Percentiles rank a stretch among this genome's conserved stretches.
phyloP scores from a whole-genome alignment of 2,329 filamentous ascomycete genomes.

The Allantophomopsis cytisporea region DNA sequence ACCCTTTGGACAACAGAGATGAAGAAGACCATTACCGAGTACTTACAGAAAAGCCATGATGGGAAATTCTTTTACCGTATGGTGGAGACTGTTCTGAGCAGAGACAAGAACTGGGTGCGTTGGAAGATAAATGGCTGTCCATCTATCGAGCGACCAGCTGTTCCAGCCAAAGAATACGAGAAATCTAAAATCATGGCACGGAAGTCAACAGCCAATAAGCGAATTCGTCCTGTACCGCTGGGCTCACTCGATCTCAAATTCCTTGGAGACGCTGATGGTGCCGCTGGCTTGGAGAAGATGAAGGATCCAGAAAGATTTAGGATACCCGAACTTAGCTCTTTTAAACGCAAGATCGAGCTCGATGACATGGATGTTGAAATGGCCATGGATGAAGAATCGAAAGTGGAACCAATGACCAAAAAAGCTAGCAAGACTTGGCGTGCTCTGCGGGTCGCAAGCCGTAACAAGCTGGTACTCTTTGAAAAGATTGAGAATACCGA shows the following conservation, averaged over 20 bases:
- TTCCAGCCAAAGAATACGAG: conserved; percentile 55
- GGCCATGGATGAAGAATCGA: conserved; percentile 47
- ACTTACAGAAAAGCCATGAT: conserved; percentile 67
- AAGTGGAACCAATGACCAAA: conserved; percentile 45
- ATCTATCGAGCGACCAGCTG: conserved; percentile 63
- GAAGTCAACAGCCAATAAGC: conserved; percentile 56
- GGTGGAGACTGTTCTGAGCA: conserved; percentile 87
- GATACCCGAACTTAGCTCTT: conserved; percentile 56
- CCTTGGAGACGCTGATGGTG: conserved; percentile 50
- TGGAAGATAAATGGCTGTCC: conserved; percentile 97
- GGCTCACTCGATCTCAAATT: conserved; percentile 69
- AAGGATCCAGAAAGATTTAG: conserved; percentile 51
- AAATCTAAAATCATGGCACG: conserved; percentile 53
- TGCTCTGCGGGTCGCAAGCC: conserved; percentile 67
- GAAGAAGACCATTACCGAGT: conserved; percentile 66
- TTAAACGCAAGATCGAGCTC: conserved; percentile 60
- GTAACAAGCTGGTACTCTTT: conserved; percentile 60
- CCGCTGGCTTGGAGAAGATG: conserved; percentile 53
- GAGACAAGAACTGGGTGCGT: conserved; percentile 97
- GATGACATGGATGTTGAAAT: conserved; percentile 82
- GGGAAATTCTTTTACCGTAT: conserved; percentile 92
- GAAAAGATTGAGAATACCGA: conserved; percentile 80
- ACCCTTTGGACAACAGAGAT: conserved; percentile 74
- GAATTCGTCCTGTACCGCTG: conserved; percentile 53
- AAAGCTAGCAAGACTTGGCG: conserved; percentile 89